Percentiles rank a stretch among this genome's conserved stretches.
phyloP scores from a whole-genome alignment of 106 monocot genomes.

The Platanthera guangdongensis region DNA sequence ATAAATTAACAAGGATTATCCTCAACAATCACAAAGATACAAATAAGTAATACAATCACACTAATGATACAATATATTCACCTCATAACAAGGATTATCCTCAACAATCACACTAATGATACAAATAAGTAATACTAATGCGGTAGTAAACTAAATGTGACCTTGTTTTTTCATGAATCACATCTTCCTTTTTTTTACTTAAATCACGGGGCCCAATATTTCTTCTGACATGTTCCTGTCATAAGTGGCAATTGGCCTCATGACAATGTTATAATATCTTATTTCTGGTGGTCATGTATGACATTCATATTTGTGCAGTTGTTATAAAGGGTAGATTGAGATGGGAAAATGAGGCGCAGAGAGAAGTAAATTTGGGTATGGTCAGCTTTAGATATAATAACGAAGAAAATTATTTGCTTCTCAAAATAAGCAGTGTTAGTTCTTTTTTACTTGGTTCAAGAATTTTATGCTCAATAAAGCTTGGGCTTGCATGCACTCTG shows the following conservation, averaged over 20 bases:
- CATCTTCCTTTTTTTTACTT: not conserved
- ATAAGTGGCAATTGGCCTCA: not conserved
- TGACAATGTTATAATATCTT: not conserved
- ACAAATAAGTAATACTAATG: no score
- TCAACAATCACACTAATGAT: no score
- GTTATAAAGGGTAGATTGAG: no score
- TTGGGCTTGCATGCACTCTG: not conserved
- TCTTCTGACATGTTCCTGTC: not conserved
- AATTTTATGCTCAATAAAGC: not conserved
- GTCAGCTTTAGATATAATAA: not conserved
- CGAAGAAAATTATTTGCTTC: not conserved
- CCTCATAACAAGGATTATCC: no score
- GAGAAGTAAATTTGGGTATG: not conserved
- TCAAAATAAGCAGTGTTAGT: not conserved
- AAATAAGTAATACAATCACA: no score
- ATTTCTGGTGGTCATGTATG: not conserved
- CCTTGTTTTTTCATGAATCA: not conserved
- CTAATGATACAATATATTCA: no score
- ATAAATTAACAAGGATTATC: no score
- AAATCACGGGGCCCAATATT: not conserved
- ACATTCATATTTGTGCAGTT: not conserved
- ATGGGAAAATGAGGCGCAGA: no score
- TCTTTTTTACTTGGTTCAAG: not conserved
- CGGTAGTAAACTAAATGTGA: not conserved
- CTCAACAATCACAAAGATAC: no score